These are phyloP conservation scores for Luffa acutangula DNA, from an alignment of 306 rosid genomes.

Conservation along the genomic window DNA sequence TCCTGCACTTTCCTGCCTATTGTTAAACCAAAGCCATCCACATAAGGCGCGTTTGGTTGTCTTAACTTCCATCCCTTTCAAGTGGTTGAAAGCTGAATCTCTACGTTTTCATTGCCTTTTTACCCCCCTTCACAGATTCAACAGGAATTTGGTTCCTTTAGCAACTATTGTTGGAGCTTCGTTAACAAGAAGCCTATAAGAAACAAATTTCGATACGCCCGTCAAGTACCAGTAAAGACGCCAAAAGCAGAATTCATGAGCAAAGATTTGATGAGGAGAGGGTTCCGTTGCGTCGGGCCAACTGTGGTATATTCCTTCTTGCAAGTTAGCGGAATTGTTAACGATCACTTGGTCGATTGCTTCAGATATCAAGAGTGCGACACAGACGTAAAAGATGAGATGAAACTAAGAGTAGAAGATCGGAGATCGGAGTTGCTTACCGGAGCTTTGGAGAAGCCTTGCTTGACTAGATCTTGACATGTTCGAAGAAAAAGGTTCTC, in stretches of 20 bases:
- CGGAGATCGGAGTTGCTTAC: constrained; percentile 7
- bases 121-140: constrained; percentile 32
- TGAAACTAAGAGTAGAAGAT: constrained; percentile 20
- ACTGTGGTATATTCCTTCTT: constrained; percentile 77
- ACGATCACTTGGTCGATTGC: constrained; percentile 69
- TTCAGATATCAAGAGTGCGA: constrained; percentile 52
- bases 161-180: constrained; percentile 83
- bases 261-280: constrained; percentile 88
- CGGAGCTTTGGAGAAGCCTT: constrained; percentile 24
- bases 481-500: background rate
- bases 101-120: constrained; percentile 3
- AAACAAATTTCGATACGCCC: constrained; percentile 57
- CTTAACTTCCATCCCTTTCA: constrained; percentile 7
- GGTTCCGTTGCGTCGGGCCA: constrained; percentile 93
- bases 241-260: constrained; percentile 81
- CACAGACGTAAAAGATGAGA: constrained; percentile 15
- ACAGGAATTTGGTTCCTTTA: constrained; percentile 74
- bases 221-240: constrained; percentile 77
- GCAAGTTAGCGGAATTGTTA: constrained; percentile 80
- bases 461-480: constrained; percentile 16
- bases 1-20: background rate
- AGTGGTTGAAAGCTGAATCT: background rate
- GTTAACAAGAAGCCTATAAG: constrained; percentile 56
- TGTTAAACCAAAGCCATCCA: background rate
- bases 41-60: background rate